Percentiles rank a stretch among this genome's conserved stretches.
These are phyloP conservation scores for Nakaseomyces nivariensis DNA, from an alignment of 1,139 yeast genomes.

Conservation along the genomic window DNA sequence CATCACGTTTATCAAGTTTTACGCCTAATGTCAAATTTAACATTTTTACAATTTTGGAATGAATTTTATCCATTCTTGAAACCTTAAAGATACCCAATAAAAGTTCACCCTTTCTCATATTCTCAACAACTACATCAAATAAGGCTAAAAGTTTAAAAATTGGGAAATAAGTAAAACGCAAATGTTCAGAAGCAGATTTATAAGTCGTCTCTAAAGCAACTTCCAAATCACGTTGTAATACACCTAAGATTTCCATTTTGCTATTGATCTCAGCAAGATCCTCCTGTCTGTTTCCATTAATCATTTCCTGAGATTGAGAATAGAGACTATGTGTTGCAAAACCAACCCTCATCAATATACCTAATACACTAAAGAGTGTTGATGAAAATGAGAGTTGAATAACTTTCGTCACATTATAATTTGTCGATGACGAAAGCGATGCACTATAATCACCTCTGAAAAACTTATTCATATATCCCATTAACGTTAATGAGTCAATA, in stretches of 20 bases:
- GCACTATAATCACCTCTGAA: constrained; percentile 9
- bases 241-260: constrained; percentile 15
- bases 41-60: constrained; percentile 13
- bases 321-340: constrained; percentile 17
- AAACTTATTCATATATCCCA: constrained; percentile 10
- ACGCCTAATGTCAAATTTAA: constrained; percentile 16
- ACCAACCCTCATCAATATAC: constrained; percentile 21
- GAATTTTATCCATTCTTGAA: constrained; percentile 9
- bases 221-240: constrained; percentile 13
- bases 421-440: constrained; percentile 9
- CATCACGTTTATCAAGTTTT: constrained; percentile 12
- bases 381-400: constrained; percentile 24
- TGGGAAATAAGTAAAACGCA: constrained; percentile 26
- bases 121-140: constrained; percentile 24
- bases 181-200: constrained; percentile 18
- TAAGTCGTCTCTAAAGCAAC: constrained; percentile 17
- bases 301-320: constrained; percentile 8
- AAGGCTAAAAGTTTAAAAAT: constrained; percentile 26
- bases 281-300: constrained; percentile 7
- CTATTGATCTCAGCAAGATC: constrained; percentile 11
- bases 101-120: constrained; percentile 21
- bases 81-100: constrained; percentile 18
- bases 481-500: constrained; percentile 9
- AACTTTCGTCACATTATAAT: constrained; percentile 17
- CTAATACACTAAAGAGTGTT: constrained; percentile 19